Evolutionary conservation across 2,329 filamentous ascomycete genomes (phyloP).

Genomic region (Epichloe gansuensis): DNA sequence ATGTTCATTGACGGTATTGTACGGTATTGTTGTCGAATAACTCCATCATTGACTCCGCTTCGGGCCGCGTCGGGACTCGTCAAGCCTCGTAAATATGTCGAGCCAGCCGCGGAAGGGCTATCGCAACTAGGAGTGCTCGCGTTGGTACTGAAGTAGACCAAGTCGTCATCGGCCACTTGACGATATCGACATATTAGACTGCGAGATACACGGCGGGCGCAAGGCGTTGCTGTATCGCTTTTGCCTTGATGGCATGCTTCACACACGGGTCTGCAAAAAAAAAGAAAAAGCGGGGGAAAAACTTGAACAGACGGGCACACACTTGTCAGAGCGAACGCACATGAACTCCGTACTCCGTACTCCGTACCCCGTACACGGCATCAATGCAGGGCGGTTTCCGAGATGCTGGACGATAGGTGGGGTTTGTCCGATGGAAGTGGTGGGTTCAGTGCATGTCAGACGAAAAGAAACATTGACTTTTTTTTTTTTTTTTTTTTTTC

Average conservation of each 20-base stretch:
- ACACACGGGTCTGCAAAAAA: slow-evolving; percentile 6
- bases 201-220: slow-evolving; percentile 14
- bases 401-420: no score
- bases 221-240: slow-evolving; percentile 14
- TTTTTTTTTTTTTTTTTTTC: no score
- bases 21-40: not conserved
- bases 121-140: not conserved
- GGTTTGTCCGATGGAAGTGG: no score
- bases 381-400: no score
- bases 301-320: no score
- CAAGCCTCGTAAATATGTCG: not conserved
- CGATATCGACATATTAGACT: slow-evolving; percentile 6
- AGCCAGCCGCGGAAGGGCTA: not conserved
- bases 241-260: slow-evolving; percentile 19
- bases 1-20: slow-evolving; percentile 3
- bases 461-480: no score
- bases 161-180: not conserved
- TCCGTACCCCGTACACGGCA: no score
- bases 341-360: no score
- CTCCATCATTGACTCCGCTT: slow-evolving; percentile 4
- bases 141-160: not conserved
- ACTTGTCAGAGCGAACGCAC: no score
- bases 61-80: slow-evolving; percentile 3
- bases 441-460: no score
- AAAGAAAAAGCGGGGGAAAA: no score